Evolutionary conservation across 441 rosid species (phyloP), one percentile per base, ranked within the genome.

Genomic region (Gossypium trilobum): DNA sequence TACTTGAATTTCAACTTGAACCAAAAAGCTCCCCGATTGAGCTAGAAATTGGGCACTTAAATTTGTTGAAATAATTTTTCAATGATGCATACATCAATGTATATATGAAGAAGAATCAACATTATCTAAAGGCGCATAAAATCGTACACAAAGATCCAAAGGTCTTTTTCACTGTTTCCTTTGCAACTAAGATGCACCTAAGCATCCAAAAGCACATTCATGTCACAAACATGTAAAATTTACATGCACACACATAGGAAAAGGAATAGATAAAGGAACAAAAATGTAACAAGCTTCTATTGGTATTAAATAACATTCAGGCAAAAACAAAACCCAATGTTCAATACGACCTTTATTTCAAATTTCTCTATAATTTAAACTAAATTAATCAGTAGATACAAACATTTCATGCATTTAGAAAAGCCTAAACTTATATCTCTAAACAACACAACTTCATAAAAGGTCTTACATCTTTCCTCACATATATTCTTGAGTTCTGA

Each of bases 391-490:
- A 13, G 55, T 1, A 27, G 13, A 51, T 22, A 1, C 13, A 63
- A 27, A 54, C 16, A 62, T 13, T 36, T 6, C 4, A 22, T 36
- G 36, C 50, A 16, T 60, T 60, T 27, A 0, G 57, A 14, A 20
- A 20, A 20, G 22, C 22, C 22, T 20, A 51, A 51, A 51, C 56
- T 4, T 51, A 20, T 19, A 51, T 16, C 9, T 17, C 2, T 22
- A 22, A 22, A 44, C 3, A 69, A 54, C 11, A 63, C 55, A 16
- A 14, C 36, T 17, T 59, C 11, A 11, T 8, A 27, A 11, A 33
- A 23, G 72, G 25, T 20, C 89, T 85, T 88, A 95, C 99, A 95
- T 91, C 81, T 74, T 91, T 0, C 79, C 85, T 5, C 75, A 84
- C 84, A 92, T 87, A 69, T 0, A 75, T 22, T 9, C 27, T 4